phyloP scores from a whole-genome alignment of 352 stramenopile genomes.

The Globisporangium canariense region DNA sequence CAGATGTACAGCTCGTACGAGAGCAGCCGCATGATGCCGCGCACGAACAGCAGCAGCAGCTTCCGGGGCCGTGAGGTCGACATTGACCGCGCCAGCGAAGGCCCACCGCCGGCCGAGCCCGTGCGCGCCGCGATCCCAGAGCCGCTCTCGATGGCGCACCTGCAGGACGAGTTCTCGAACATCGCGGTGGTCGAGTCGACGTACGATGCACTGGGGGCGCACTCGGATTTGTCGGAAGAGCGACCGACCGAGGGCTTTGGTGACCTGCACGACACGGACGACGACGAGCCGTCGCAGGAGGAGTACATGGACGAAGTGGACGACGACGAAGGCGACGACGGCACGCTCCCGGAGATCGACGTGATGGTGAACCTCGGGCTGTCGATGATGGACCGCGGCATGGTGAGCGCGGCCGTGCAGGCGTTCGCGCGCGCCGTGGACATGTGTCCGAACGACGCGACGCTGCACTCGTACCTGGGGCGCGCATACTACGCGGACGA shows the following conservation, averaged over 20 bases:
- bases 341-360: constrained; percentile 70
- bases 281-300: constrained; percentile 48
- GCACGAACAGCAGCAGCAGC: constrained; percentile 28
- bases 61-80: constrained; percentile 48
- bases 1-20: constrained; percentile 42
- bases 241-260: constrained; percentile 28
- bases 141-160: constrained; percentile 24
- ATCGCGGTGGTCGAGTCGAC: constrained; percentile 48
- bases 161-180: constrained; percentile 48
- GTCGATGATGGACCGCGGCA: constrained; percentile 83
- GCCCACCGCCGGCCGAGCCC: not conserved
- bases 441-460: constrained; percentile 67
- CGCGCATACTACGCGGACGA: constrained; percentile 83
- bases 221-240: constrained; percentile 39
- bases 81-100: constrained; percentile 22
- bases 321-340: constrained; percentile 64
- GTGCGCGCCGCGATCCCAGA: not conserved
- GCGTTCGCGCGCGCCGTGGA: constrained; percentile 82
- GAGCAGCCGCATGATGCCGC: constrained; percentile 22
- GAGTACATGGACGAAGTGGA: constrained; percentile 56
- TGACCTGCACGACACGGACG: constrained; percentile 45
- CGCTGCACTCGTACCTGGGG: constrained; percentile 76
- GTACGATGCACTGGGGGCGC: constrained; percentile 31
- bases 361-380: constrained; percentile 78
- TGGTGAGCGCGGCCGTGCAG: constrained; percentile 67